phyloP scores from a whole-genome alignment of 192 early-diverging fungal species.

The Entrophospora sp. region DNA sequence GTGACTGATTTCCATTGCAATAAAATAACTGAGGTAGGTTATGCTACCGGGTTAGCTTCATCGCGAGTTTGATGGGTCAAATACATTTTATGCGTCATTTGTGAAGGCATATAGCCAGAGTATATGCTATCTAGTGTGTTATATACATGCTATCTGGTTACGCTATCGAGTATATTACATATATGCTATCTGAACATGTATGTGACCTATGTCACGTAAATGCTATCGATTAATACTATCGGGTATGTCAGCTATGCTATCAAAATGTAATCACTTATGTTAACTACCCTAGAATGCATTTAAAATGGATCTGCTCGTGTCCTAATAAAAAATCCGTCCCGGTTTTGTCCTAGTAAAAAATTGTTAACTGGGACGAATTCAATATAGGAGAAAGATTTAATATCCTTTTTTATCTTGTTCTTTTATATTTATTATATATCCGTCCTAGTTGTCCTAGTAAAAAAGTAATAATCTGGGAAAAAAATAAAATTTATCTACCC shows the following conservation, averaged over 20 bases:
- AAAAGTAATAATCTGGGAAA: slow-evolving; percentile 11
- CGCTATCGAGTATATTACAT: no score
- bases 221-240: no score
- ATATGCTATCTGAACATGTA: no score
- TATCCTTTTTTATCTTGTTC: slow-evolving; percentile 19
- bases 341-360: slow-evolving; percentile 19
- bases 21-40: no score
- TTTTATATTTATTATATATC: slow-evolving; percentile 20
- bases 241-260: slow-evolving; percentile 1
- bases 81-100: no score
- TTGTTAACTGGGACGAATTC: slow-evolving; percentile 3
- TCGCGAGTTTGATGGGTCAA: no score
- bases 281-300: slow-evolving; percentile 4
- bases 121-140: neutral
- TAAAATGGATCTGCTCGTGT: slow-evolving; percentile 14
- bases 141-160: neutral
- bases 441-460: slow-evolving; percentile 16
- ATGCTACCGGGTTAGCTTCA: no score
- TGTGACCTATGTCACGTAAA: no score
- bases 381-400: slow-evolving; percentile 18
- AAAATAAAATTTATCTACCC: slow-evolving; percentile 19
- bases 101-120: no score
- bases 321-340: slow-evolving; percentile 15
- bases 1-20: no score
- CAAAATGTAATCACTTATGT: neutral